A percentile compares a stretch with the other conserved stretches of the same genome.
Evolutionary conservation across 176 grass and related monocot genomes (phyloP).

Genomic region (Zoysia japonica): DNA sequence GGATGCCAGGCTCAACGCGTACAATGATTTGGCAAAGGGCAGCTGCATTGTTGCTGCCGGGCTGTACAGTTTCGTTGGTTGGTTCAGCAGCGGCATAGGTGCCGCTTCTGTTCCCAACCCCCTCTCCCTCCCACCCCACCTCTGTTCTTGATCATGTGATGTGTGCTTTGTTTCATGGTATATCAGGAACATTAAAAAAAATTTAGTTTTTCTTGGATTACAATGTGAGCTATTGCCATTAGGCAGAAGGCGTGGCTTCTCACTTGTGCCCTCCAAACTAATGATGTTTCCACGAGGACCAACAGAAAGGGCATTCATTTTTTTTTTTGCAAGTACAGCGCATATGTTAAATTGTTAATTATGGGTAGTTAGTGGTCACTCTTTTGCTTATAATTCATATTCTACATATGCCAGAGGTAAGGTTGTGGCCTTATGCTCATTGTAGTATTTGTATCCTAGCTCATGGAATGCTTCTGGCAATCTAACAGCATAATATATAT

Average conservation of each 20-base stretch:
- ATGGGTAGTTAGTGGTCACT: not conserved
- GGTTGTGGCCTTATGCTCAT: not conserved
- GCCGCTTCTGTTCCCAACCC: not conserved
- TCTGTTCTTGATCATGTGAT: not conserved
- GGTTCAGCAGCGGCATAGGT: not conserved
- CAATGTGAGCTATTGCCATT: not conserved
- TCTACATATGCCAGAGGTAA: not conserved
- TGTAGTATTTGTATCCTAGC: not conserved
- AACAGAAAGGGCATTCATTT: not conserved
- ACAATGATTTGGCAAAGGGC: not conserved
- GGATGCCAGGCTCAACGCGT: not conserved
- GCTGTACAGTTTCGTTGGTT: not conserved
- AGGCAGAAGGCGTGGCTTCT: not conserved
- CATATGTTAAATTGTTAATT: slow-evolving; percentile 1
- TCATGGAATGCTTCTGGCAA: not conserved
- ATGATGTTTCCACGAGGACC: slow-evolving; percentile 19
- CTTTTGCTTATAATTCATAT: not conserved
- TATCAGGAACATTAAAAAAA: not conserved
- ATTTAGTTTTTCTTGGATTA: not conserved
- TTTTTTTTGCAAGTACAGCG: not conserved
- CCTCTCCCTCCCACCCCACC: not conserved
- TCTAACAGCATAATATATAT: not conserved
- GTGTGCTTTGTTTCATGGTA: not conserved
- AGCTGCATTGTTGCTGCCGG: not conserved
- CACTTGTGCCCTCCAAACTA: not conserved